These are phyloP conservation scores for Kuraishia molischiana DNA, from an alignment of 805 yeast species.

Conservation along the genomic window DNA sequence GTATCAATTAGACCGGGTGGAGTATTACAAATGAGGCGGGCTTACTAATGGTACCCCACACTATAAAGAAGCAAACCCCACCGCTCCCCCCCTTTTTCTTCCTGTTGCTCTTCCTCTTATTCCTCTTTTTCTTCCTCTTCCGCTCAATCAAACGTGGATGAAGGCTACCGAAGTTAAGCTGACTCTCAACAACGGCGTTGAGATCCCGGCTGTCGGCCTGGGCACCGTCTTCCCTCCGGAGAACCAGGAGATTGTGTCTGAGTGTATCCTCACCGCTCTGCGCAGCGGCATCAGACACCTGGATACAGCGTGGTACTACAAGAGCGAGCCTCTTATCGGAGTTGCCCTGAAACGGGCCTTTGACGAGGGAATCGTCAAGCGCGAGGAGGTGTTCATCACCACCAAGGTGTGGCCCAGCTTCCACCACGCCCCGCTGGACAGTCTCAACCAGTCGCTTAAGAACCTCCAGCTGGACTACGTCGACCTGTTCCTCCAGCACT, in stretches of 20 bases:
- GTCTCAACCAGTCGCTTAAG: conserved; percentile 29
- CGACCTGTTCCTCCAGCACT: conserved; percentile 36
- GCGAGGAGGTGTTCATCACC: conserved; percentile 56
- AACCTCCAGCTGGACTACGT: conserved; percentile 33
- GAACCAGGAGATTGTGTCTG: conserved; percentile 25
- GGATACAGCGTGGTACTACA: conserved; percentile 44
- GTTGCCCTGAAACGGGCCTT: conserved; percentile 37
- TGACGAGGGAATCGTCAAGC: conserved; percentile 31
- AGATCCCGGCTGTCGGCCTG: conserved; percentile 59
- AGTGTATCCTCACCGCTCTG: conserved; percentile 47
- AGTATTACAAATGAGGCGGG: too few species aligned
- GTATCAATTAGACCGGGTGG: too few species aligned
- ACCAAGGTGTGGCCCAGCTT: conserved; percentile 58
- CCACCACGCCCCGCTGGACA: conserved; percentile 28
- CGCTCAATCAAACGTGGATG: too few species aligned
- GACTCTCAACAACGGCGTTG: conserved; percentile 42
- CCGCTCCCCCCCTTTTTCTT: too few species aligned
- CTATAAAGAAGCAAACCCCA: not conserved
- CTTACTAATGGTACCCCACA: too few species aligned
- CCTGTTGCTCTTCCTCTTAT: too few species aligned
- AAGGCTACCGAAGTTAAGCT: conserved; percentile 5
- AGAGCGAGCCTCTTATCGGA: conserved; percentile 32
- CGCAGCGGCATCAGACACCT: conserved; percentile 38
- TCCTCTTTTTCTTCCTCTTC: not conserved
- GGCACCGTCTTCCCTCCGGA: conserved; percentile 39